Evolutionary conservation across 2,329 filamentous ascomycete genomes (phyloP).

Genomic region (Camillea tinctor): DNA sequence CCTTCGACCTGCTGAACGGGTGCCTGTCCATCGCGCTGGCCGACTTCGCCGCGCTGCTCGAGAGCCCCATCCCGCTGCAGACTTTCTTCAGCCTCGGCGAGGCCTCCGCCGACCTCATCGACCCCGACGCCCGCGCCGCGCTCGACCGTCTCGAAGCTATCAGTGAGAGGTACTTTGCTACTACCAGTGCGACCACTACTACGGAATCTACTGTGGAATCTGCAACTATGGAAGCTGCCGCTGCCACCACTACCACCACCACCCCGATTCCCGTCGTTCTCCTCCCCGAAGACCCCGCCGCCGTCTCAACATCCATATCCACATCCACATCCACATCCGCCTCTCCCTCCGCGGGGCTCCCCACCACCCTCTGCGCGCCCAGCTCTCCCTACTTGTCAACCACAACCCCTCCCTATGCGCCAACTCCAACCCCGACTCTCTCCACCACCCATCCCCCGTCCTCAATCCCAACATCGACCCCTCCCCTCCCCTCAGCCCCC

Average conservation of each 20-base stretch:
- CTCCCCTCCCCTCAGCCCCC: slow-evolving; percentile 1
- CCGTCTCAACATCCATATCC: slow-evolving; percentile 2
- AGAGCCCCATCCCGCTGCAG: slow-evolving; percentile 26
- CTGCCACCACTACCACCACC: no score
- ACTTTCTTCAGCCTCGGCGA: slow-evolving; percentile 21
- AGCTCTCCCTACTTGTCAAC: no score
- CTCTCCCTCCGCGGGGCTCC: no score
- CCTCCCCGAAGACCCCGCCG: slow-evolving; percentile 9
- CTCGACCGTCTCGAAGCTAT: slow-evolving; percentile 21
- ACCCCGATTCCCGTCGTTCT: no score
- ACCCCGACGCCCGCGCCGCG: slow-evolving; percentile 17
- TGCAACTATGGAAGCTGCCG: no score
- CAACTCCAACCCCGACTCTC: background rate
- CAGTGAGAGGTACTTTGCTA: slow-evolving; percentile 18
- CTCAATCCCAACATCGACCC: no score
- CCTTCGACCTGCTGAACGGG: slow-evolving; percentile 29
- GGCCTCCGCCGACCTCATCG: slow-evolving; percentile 21
- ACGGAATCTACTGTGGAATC: no score
- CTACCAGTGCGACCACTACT: no score
- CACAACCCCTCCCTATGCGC: no score
- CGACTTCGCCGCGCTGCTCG: slow-evolving; percentile 24
- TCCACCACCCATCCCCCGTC: no score
- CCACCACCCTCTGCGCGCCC: no score
- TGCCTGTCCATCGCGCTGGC: slow-evolving; percentile 25
- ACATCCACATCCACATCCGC: no score